Evolutionary conservation across 2,329 filamentous ascomycete genomes (phyloP), one percentile per base, ranked within the genome.

Genomic region (Sodiomyces alkalinus): DNA sequence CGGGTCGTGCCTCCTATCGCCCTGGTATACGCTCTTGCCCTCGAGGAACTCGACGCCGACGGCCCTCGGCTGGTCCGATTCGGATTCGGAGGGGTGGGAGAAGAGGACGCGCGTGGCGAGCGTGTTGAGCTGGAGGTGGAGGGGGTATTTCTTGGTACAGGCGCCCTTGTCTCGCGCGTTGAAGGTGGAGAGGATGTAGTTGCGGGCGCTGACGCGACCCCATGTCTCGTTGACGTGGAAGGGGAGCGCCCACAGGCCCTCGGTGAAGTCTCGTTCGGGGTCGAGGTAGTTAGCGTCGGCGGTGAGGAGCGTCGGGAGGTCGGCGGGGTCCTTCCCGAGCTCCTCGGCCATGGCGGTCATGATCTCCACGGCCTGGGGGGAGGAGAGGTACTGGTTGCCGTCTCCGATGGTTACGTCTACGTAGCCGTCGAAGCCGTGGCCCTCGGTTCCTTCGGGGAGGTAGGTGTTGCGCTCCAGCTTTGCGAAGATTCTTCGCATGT

Each of bases 381-480:
- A 33, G 9, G 28, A 26, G 10, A 13, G 9, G n/a, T 21, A 28
- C 11, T 21, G 17, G 20, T 10, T 21, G n/a, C 26, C 26, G 17
- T 28, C 18, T 7, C 26, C 26, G 9, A 22, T 20, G 17, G 16
- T 20, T 10, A 16, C 17, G 12, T 38, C 37, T 7, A 61, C 41
- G 43, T 49, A 59, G 9, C 56, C 58, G 17, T 47, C 38, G 34
- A 52, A 60, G 4, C 58, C 58, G 29, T 62, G 58, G 0, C 56
- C 56, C 3, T 48, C 17, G 3, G 49, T 48, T 7, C 47, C 48
- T 11, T 42, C 40, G 1, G 52, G 43, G 1, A 57, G 40, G 33
- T 61, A 58, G 30, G 52, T 46, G 38, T 56, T 55, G 17, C 48
- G 46, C 39, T 64, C 60, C 5, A 64, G 36, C 17, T 47, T 45